A percentile compares a stretch with the other conserved stretches of the same genome.
Conservation (phyloP, 164 flowering plant genomes). For the Tinospora cordifolia region DNA sequence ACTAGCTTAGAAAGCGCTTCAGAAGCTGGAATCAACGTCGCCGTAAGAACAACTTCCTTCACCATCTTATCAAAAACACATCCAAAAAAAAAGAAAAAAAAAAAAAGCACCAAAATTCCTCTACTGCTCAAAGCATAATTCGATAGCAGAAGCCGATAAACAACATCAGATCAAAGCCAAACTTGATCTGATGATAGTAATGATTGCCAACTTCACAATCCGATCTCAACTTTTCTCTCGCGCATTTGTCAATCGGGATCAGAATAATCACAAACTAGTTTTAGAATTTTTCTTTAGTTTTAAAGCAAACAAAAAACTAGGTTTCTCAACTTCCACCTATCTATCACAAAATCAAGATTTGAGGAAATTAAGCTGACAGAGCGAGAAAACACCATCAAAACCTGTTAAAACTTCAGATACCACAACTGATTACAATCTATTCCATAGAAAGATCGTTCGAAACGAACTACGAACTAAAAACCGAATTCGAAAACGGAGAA, state of each 20-base stretch:
- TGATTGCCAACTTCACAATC: too few relatives aligned
- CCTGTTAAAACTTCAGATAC: neutral
- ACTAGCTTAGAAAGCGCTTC: slow-evolving; percentile 34
- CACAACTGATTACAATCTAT: neutral
- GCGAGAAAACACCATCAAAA: neutral
- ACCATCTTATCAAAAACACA: slow-evolving; percentile 17
- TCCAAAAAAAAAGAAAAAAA: neutral
- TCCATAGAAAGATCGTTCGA: neutral
- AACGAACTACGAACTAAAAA: neutral
- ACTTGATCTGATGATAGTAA: neutral
- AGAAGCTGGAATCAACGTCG: slow-evolving; percentile 26
- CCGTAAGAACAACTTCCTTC: slow-evolving; percentile 7
- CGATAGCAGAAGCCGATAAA: neutral
- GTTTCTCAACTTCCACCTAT: neutral
- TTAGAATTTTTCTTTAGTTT: neutral
- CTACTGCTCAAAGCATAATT: neutral
- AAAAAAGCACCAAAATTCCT: slow-evolving; percentile 9
- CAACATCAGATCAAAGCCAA: neutral
- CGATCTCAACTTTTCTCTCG: neutral
- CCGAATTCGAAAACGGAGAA: neutral
- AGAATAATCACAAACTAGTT: neutral
- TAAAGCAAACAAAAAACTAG: neutral
- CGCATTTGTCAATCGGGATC: neutral
- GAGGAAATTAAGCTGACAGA: slow-evolving; percentile 7
- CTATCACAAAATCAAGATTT: neutral